Evolutionary conservation across 495 filamentous ascomycete genomes (phyloP).

Genomic region (Parathielavia appendiculata): DNA sequence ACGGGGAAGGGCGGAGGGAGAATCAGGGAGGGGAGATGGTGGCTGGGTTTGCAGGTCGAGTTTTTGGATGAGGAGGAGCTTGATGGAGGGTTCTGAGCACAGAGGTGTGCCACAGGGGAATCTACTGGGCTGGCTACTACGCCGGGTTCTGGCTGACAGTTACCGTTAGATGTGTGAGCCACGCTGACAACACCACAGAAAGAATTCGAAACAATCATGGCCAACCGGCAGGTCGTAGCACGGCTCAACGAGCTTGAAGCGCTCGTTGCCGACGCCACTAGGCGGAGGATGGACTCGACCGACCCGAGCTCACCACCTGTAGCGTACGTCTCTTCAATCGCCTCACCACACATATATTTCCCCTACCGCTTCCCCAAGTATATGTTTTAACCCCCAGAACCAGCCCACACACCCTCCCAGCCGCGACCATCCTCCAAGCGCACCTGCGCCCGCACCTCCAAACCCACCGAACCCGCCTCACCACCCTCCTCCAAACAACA

Average conservation of each 20-base stretch:
- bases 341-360: too few species aligned
- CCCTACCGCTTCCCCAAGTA: not conserved
- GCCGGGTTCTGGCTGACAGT: not conserved
- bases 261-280: constrained; percentile 64
- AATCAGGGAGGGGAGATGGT: too few species aligned
- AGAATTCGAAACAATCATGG: constrained; percentile 75
- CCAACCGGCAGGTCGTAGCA: constrained; percentile 62
- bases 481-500: too few species aligned
- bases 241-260: constrained; percentile 79
- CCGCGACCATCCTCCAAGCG: constrained; percentile 58
- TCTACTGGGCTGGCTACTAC: too few species aligned
- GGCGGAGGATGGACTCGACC: constrained; percentile 45
- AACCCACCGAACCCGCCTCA: constrained; percentile 54
- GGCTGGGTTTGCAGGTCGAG: too few species aligned
- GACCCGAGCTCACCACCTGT: constrained; percentile 26
- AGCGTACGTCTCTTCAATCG: constrained; percentile 39
- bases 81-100: too few species aligned
- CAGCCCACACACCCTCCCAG: constrained; percentile 74
- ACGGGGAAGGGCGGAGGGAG: too few species aligned
- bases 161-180: not conserved
- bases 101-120: too few species aligned
- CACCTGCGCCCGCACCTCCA: constrained; percentile 65
- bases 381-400: not conserved
- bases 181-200: constrained; percentile 31
- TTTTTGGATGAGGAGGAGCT: too few species aligned